Percentiles rank a stretch among this genome's conserved stretches.
These are phyloP conservation scores for Crithidia expoeki DNA, from an alignment of 208 protist species.

Conservation along the genomic window DNA sequence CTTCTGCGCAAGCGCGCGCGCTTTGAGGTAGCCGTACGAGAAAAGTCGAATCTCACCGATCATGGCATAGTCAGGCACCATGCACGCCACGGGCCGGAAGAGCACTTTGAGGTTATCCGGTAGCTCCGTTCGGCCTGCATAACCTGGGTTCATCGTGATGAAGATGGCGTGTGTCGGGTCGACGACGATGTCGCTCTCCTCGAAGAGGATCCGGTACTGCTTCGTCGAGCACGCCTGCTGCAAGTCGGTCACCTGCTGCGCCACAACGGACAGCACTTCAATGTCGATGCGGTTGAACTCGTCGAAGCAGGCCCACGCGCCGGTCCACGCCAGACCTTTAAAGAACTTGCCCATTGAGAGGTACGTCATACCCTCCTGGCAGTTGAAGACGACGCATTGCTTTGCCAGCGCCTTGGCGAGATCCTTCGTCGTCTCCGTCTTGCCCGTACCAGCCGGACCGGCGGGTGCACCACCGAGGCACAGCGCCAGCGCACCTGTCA, in stretches of 20 bases:
- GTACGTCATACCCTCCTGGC: constrained; percentile 96
- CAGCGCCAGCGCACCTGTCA: constrained; percentile 94
- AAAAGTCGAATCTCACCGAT: constrained; percentile 98
- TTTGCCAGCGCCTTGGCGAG: constrained; percentile 97
- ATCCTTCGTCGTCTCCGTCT: constrained; percentile 98
- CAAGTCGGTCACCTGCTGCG: constrained; percentile 96
- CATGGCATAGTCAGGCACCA: constrained; percentile 99
- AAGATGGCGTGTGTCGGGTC: constrained; percentile 96
- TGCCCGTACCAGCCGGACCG: constrained; percentile 97
- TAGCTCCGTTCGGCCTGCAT: constrained; percentile 98
- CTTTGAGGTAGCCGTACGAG: constrained; percentile 98
- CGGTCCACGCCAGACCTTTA: constrained; percentile 96
- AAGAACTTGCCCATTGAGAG: constrained; percentile 98
- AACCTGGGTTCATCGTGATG: constrained; percentile 99
- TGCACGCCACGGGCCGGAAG: constrained; percentile 98
- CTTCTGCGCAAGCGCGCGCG: constrained; percentile 94
- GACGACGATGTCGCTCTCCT: constrained; percentile 93
- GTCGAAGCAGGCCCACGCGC: constrained; percentile 98
- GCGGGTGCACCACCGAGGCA: constrained; percentile 95
- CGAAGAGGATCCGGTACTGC: constrained; percentile 94
- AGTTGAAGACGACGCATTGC: constrained; percentile 99
- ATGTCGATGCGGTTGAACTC: constrained; percentile 99
- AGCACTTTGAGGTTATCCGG: constrained; percentile 99
- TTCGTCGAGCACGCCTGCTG: constrained; percentile 93
- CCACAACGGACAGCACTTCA: constrained; percentile 97